Base-by-base conservation (phyloP, 306 rosid species). In the Crotalaria pallida region DNA sequence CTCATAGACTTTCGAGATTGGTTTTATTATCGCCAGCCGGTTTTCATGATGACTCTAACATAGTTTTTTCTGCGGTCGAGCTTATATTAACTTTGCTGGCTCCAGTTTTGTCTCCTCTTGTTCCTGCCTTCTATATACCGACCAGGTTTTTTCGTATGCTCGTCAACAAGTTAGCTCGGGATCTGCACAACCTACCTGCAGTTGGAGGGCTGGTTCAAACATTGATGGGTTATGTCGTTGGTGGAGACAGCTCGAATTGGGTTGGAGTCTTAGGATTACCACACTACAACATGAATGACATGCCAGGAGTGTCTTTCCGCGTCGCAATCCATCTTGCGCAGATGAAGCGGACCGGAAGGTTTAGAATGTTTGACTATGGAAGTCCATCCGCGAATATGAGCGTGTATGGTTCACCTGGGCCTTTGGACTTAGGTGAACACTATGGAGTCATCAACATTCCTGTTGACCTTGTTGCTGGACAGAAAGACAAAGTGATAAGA, bases 221-320 rank as follows among this genome's bases (percentile, higher is more conserved):
- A 13, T 34, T 93, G 16, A 89, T 93, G 96, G 73, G 98, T 66
- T 93, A 93, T 58, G 71, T 82, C 33, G 91, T 83, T 49, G 98
- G 98, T 5, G 98, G 98, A 19, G 98, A 93, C 82, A 93, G 97
- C 79, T 93, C 98, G 51, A 93, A 93, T 63, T 93, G 98, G 98
- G 93, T 93, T 26, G 98, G 98, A 12, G 97, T 87, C 9, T 58
- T 90, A 57, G 96, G 96, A 13, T 53, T 88, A 43, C 96, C 98
- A 3, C 98, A 93, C 80, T 93, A 93, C 81, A 93, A 93, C 77
- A 93, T 90, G 96, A 88, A 93, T 31, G 98, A 93, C 73, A 93
- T 93, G 98, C 98, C 97, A 0, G 98, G 98, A 15, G 87, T 93
- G 15, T 81, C 98, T 18, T 85, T 93, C 57, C 85, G 75, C 0